Evolutionary conservation across 768 basidiomycete species (phyloP), one percentile per base, ranked within the genome.

Genomic region (Heimioporus sp.): DNA sequence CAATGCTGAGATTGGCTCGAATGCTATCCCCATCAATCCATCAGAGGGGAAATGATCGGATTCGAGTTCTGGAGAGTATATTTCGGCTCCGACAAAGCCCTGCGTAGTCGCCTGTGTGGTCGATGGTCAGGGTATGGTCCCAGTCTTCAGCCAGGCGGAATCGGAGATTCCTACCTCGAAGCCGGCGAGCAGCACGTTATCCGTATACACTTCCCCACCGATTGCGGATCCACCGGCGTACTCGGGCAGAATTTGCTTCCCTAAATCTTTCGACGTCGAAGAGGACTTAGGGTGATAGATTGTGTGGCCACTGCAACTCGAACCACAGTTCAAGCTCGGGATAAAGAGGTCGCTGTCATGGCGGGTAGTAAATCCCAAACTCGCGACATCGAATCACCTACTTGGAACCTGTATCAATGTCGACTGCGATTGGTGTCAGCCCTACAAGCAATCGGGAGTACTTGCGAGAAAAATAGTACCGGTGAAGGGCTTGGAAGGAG

Each of bases 391-490:
- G 24, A 42, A 24, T 7, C 8, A 49, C 24, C 10, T 36, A 45
- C 54, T 59, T 55, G 13, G 56, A 60, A 24, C 66, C 67, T 17
- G 67, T 66, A 39, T 68, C 66, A 37, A 65, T 63, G 46, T 52
- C 54, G 38, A 64, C 57, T 58, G 24, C 4, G 15, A 35, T 35
- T 11, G 12, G 15, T 11, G 11, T 35, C 10, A 35, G 2, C 34
- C 9, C 12, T 35, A 35, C 15, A 35, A 24, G 5, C 24, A 24
- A 24, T 24, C 34, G 8, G 34, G 4, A 35, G 13, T 34, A 34
- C 13, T 24, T 24, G 24, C 24, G 5, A 35, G 34, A n/a, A 9
- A 12, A 35, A 39, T 16, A 32, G 13, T 32, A 55, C 53, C 47
- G 9, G 44, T 52, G 20, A 49, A 55, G 2, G 1, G 11, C 5